Conservation (phyloP, 2,329 filamentous ascomycete species). For the Esteya vermicola region DNA sequence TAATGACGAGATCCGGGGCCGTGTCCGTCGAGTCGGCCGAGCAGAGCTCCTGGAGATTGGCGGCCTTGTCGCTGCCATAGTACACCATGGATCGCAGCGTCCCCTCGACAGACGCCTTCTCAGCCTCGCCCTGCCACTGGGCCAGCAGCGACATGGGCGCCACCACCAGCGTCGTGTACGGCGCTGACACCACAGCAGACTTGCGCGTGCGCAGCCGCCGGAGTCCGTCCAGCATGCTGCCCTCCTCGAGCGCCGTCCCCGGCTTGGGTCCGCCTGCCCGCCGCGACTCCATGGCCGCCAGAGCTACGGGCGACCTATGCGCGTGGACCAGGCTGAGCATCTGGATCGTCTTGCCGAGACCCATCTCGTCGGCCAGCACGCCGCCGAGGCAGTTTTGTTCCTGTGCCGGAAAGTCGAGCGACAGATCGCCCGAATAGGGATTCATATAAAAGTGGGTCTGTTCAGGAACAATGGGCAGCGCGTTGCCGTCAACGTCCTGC, state of each 20-base stretch:
- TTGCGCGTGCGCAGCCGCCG: slow-evolving; percentile 42
- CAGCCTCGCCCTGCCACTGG: slow-evolving; percentile 92
- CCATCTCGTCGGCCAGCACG: slow-evolving; percentile 94
- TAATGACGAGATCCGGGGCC: slow-evolving; percentile 84
- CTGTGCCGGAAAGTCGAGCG: slow-evolving; percentile 79
- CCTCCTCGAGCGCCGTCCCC: background rate
- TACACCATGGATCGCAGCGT: slow-evolving; percentile 79
- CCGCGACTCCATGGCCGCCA: slow-evolving; percentile 13
- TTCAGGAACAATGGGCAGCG: slow-evolving; percentile 49
- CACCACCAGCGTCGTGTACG: slow-evolving; percentile 85
- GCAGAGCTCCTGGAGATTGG: slow-evolving; percentile 67
- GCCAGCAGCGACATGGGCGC: slow-evolving; percentile 93
- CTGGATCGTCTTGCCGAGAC: slow-evolving; percentile 93
- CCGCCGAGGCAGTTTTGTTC: slow-evolving; percentile 91
- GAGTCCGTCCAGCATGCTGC: slow-evolving; percentile 25
- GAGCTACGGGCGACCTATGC: slow-evolving; percentile 48
- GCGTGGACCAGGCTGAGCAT: slow-evolving; percentile 91
- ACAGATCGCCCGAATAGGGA: slow-evolving; percentile 89
- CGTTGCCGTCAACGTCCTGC: slow-evolving; percentile 74
- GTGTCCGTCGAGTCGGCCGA: slow-evolving; percentile 56
- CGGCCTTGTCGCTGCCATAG: slow-evolving; percentile 74
- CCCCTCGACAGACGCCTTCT: slow-evolving; percentile 75
- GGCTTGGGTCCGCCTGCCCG: background rate
- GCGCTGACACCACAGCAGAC: slow-evolving; percentile 49
- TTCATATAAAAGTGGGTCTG: slow-evolving; percentile 83